A percentile compares a stretch with the other conserved stretches of the same genome.
Conservation (phyloP, 768 basidiomycete genomes). For the Xerocomellus intermedius region DNA sequence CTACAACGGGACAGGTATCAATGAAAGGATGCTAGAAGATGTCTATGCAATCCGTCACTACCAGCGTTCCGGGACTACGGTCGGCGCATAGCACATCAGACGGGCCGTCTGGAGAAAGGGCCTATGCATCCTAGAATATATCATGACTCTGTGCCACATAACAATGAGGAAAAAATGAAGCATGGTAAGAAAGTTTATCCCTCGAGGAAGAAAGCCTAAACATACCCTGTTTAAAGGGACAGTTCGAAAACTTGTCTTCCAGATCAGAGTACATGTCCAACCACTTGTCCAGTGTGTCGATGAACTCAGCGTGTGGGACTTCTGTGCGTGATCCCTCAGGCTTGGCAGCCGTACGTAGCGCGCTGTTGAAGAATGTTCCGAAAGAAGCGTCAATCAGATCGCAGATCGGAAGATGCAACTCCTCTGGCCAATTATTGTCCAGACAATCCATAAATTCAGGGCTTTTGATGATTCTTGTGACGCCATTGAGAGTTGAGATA, state of each 20-base stretch:
- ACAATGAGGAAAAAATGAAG: too few species aligned
- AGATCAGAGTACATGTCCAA: not conserved
- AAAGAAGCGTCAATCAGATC: not conserved
- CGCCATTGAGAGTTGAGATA: not conserved
- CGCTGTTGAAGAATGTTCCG: not conserved
- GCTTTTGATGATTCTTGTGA: not conserved
- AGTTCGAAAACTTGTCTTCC: constrained; percentile 2
- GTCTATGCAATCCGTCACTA: too few species aligned
- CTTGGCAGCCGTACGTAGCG: not conserved
- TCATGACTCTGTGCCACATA: not conserved
- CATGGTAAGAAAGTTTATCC: not conserved
- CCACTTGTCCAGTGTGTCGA: not conserved
- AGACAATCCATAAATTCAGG: not conserved
- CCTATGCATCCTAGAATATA: too few species aligned
- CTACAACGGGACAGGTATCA: too few species aligned
- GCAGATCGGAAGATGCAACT: not conserved
- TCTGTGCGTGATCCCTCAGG: not conserved
- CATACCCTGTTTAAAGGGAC: not conserved
- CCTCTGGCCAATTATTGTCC: not conserved
- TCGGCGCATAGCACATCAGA: too few species aligned
- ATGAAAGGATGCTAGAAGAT: too few species aligned
- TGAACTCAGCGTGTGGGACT: not conserved
- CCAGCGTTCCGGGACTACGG: too few species aligned
- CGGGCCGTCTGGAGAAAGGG: too few species aligned
- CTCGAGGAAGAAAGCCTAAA: not conserved